phyloP scores from a whole-genome alignment of 495 filamentous ascomycete genomes.

The Antarctomyces pellizariae region DNA sequence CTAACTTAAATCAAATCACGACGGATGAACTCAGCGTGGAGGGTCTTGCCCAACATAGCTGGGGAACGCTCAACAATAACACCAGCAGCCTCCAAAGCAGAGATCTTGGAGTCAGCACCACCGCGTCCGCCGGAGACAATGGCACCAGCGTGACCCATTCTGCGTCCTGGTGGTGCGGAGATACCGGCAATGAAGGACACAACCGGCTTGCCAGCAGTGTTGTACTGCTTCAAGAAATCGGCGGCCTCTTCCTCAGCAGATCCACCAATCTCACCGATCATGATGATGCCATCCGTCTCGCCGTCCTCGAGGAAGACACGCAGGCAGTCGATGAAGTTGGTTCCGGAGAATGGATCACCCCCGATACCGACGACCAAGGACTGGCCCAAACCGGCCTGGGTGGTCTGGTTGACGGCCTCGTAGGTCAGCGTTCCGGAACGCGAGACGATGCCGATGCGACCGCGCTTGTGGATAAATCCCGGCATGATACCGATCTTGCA shows the following conservation, averaged over 20 bases:
- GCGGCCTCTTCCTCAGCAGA: conserved; percentile 94
- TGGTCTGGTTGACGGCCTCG: conserved; percentile 99
- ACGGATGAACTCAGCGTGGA: conserved; percentile 89
- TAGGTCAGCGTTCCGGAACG: conserved; percentile 96
- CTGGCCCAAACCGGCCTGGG: conserved; percentile 85
- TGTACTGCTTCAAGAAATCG: conserved; percentile 81
- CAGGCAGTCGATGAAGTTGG: conserved; percentile 98
- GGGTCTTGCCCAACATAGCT: conserved; percentile 68
- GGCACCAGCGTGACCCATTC: conserved; percentile 96
- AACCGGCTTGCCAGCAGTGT: conserved; percentile 81
- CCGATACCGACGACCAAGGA: conserved; percentile 96
- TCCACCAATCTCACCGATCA: conserved; percentile 98
- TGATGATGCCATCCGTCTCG: conserved; percentile 97
- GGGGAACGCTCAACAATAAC: conserved; percentile 93
- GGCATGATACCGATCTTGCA: conserved; percentile 99
- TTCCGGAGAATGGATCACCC: conserved; percentile 95
- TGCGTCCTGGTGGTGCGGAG: conserved; percentile 79
- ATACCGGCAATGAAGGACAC: conserved; percentile 98
- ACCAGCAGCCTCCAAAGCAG: conserved; percentile 75
- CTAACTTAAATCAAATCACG: conserved; percentile 75
- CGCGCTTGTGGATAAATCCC: conserved; percentile 98
- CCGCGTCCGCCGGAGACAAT: conserved; percentile 96
- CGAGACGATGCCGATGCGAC: conserved; percentile 94
- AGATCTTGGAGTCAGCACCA: conserved; percentile 92
- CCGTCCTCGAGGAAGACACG: conserved; percentile 88